Evolutionary conservation across 2,329 filamentous ascomycete species (phyloP), one percentile per base, ranked within the genome.

Genomic region (Aureobasidium sp.): DNA sequence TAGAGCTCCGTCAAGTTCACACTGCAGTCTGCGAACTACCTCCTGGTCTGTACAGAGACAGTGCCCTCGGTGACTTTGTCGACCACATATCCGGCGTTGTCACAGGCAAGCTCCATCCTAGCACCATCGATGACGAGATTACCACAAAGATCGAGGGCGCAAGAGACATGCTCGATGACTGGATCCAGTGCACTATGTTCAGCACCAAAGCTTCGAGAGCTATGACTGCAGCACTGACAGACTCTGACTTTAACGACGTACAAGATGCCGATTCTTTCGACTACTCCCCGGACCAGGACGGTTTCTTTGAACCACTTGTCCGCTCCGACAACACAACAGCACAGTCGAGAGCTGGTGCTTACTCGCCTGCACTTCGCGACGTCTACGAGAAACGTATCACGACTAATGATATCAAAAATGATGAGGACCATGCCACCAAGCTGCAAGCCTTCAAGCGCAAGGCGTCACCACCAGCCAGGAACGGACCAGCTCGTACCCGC

Each of bases 21-120:
- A 65, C 65, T 19, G 65, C 68, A 8, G 25, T 57, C 2, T 63
- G 70, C 29, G 40, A 61, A n/a, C 65, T 69, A 10, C 69, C 68
- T 10, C 13, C 33, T 0, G 57, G 57, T 8, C 23, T 69, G 13
- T 40, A 54, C n/a, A 21, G 29, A 3, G 63, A 70, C 51, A 23
- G 10, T 2, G 57, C 37, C 0, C 66, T 65, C 3, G 15, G 54
- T 4, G 31, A 45, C 6, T 71, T 70, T 55, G 65, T 63, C 17
- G 27, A 61, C 15, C 43, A 50, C 15, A 54, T 71, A 23, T 54
- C 62, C 27, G 40, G 21, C 4, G 61, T 58, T 45, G 67, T 69
- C 61, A 66, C 55, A 23, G 51, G 61, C 38, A 60, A 42, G n/a
- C 15, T 27, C 6, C 13, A 42, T 2, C 17, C 38, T 11, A 35